Percentiles rank a stretch among this genome's conserved stretches.
These are phyloP conservation scores for Melanomma pulvis-pyrius DNA, from an alignment of 495 filamentous ascomycete species.

Conservation along the genomic window DNA sequence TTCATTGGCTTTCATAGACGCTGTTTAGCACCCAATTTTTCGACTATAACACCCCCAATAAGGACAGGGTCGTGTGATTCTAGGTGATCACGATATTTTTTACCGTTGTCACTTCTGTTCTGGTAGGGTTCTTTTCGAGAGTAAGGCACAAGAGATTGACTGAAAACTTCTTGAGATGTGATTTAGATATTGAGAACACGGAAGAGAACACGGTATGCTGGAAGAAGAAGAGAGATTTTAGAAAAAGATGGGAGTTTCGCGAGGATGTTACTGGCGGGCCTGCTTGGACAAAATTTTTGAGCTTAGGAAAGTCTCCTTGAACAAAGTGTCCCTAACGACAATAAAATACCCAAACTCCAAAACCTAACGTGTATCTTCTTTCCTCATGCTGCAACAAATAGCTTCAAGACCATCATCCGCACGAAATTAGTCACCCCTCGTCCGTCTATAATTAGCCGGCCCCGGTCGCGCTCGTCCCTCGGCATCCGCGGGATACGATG, in stretches of 20 bases:
- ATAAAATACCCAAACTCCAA: too few species aligned
- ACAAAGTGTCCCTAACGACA: too few species aligned
- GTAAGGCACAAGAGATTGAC: not conserved
- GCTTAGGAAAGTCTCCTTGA: too few species aligned
- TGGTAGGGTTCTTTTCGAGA: slow-evolving; percentile 6
- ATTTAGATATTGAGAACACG: not conserved
- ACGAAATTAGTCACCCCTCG: too few species aligned
- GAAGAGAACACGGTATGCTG: not conserved
- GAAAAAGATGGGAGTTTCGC: too few species aligned
- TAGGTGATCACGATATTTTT: slow-evolving; percentile 15
- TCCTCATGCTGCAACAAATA: too few species aligned
- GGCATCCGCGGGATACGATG: not conserved
- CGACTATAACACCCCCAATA: not conserved
- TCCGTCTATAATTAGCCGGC: too few species aligned
- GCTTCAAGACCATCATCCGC: too few species aligned
- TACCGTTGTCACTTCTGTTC: not conserved
- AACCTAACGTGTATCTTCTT: too few species aligned
- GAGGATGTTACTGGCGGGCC: too few species aligned
- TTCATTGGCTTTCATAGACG: slow-evolving; percentile 19
- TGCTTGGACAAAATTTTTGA: too few species aligned
- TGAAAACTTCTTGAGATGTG: not conserved
- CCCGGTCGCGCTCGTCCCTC: not conserved
- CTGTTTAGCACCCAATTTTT: slow-evolving; percentile 1
- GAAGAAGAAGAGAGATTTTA: too few species aligned
- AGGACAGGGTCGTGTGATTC: not conserved